A percentile compares a stretch with the other conserved stretches of the same genome.
phyloP scores from a whole-genome alignment of 140 eudicot species.

The Oenanthe javanica region DNA sequence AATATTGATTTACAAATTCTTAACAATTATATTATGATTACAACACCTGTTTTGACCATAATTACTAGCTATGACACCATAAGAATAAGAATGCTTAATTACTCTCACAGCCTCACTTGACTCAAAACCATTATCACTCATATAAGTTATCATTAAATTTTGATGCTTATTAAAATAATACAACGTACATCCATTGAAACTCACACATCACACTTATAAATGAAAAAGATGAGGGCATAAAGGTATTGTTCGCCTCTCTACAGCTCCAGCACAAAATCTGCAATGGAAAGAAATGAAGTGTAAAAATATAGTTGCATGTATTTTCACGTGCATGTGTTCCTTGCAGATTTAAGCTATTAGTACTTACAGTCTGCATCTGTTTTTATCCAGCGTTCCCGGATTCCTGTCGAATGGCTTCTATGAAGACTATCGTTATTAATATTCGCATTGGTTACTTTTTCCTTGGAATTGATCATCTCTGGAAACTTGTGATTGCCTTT shows the following conservation, averaged over 20 bases:
- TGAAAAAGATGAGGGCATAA: conserved; percentile 1
- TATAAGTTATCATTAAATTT: not conserved
- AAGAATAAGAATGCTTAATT: conserved; percentile 12
- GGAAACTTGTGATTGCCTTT: conserved; percentile 10
- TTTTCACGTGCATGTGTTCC: not conserved
- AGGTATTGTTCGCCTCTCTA: conserved; percentile 23
- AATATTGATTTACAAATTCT: not conserved
- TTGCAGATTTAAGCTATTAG: not conserved
- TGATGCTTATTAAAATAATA: not conserved
- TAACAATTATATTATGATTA: not conserved
- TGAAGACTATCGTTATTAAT: conserved; percentile 12
- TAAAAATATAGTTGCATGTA: not conserved
- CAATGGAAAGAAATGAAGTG: conserved; percentile 10
- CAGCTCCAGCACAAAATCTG: conserved; percentile 75
- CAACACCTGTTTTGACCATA: not conserved
- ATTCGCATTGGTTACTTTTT: conserved; percentile 12
- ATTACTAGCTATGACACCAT: conserved; percentile 11
- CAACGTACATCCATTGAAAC: conserved; percentile 18
- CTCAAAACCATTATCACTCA: conserved; percentile 11
- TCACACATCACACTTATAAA: conserved; percentile 9
- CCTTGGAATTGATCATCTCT: conserved; percentile 14
- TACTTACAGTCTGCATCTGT: conserved; percentile 84
- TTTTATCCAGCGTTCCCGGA: conserved; percentile 58
- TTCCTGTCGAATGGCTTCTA: conserved; percentile 19
- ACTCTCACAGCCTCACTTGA: not conserved